Evolutionary conservation across 495 filamentous ascomycete species (phyloP).

Genomic region (Penicillium coprophilum): DNA sequence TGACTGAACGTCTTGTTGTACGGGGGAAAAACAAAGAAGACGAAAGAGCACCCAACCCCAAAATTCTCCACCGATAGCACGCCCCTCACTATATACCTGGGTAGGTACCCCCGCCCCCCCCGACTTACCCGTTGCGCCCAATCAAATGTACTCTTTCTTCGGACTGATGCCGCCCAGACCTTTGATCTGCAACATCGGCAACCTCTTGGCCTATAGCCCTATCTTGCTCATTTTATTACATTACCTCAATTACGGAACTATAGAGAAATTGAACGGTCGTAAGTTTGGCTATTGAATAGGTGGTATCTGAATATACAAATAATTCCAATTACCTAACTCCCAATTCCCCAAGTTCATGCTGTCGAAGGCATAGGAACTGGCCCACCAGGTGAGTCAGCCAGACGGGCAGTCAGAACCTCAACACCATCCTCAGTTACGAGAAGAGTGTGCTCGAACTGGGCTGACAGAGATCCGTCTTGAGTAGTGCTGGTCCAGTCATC

Average conservation of each 20-base stretch:
- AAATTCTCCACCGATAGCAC: conserved; percentile 20
- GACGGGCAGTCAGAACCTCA: conserved; percentile 85
- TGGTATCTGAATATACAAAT: conserved; percentile 27
- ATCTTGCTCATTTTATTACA: neutral
- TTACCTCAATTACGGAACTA: neutral
- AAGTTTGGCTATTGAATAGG: conserved; percentile 17
- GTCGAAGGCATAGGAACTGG: conserved; percentile 63
- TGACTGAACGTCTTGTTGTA: neutral
- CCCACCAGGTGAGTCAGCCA: conserved; percentile 80
- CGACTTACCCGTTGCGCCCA: conserved; percentile 9
- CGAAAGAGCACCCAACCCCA: neutral
- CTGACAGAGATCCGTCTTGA: conserved; percentile 75
- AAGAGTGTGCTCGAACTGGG: conserved; percentile 93
- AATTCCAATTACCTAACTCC: conserved; percentile 15
- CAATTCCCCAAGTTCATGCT: conserved; percentile 6
- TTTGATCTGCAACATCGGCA: conserved; percentile 1
- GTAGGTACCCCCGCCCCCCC: no score
- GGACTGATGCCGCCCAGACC: conserved; percentile 1
- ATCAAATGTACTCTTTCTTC: neutral
- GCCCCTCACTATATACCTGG: conserved; percentile 12
- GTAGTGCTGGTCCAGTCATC: conserved; percentile 90
- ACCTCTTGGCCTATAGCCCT: neutral
- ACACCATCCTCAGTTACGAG: conserved; percentile 92
- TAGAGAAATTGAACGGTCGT: conserved; percentile 19
- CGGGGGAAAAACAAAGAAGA: neutral